Evolutionary conservation across 2,329 filamentous ascomycete species (phyloP), one percentile per base, ranked within the genome.

Genomic region (Aquanectria penicillioides): DNA sequence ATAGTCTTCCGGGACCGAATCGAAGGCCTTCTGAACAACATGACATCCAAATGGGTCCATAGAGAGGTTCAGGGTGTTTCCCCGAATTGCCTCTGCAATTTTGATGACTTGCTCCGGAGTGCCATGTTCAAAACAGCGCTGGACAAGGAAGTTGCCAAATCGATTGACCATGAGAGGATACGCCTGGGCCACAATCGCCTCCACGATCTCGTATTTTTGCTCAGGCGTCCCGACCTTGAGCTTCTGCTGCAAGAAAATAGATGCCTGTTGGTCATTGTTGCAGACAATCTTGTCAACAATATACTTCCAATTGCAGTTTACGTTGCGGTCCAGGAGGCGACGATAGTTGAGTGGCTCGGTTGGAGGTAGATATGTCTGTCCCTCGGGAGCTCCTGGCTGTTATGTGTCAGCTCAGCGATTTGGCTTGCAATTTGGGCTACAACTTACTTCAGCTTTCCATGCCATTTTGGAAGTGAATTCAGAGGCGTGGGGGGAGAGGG

Each of bases 31-130:
- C 78, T 99, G 95, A 43, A 99, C 91, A 38, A 99, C 95, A 74
- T 99, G 95, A 71, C 95, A 99, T 18, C 95, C 95, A 74, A 99
- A 99, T 0, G 96, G 92, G 75, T 99, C 96, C 94, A 98, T 98
- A 64, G 94, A 98, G 47, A 99, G 86, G 62, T 87, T 95, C 66
- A 99, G 83, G 12, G 94, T 97, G 71, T 97, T 97, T 55, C 94
- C 94, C 68, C 94, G 90, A 71, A 99, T 97, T 23, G 93, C 89
- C 74, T 96, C 90, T 25, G 95, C 95, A 76, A 99, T 99, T 68
- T 93, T 91, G 75, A 97, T 88, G 67, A 99, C 89, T 76, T 99
- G 95, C 70, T 97, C 94, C 0, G 92, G 89, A 12, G 94, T 97
- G 47, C 96, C 95, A 74, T 99, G 95, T 78, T 99, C 96, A 74